Percentiles rank a stretch among this genome's conserved stretches.
These are phyloP conservation scores for Glarea lozoyensis DNA, from an alignment of 495 filamentous ascomycete species.

Conservation along the genomic window DNA sequence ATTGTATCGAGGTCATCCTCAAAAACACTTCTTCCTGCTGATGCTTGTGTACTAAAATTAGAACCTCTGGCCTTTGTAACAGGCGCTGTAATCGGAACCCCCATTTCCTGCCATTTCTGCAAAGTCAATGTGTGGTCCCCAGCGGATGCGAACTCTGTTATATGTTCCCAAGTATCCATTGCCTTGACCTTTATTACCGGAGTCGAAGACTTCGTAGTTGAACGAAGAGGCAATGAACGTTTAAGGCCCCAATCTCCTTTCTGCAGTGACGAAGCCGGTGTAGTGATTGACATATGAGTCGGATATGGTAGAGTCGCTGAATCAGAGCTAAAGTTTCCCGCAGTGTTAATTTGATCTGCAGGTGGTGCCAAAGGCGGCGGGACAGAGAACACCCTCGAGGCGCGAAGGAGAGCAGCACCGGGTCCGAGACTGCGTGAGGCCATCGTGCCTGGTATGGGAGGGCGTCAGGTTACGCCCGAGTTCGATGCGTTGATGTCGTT, in stretches of 20 bases:
- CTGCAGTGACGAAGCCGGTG: conserved; percentile 60
- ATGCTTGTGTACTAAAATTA: neutral
- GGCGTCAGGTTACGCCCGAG: no score
- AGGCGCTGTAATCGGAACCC: conserved; percentile 51
- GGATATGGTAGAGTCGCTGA: conserved; percentile 71
- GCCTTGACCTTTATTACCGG: conserved; percentile 62
- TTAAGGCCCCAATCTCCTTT: conserved; percentile 95
- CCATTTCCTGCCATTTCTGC: conserved; percentile 79
- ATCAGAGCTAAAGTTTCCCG: conserved; percentile 39
- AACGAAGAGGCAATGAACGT: conserved; percentile 64
- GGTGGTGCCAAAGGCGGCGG: conserved; percentile 41
- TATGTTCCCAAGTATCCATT: conserved; percentile 81
- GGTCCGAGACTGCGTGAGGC: conserved; percentile 35
- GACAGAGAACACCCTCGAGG: conserved; percentile 50
- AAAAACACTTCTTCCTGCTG: conserved; percentile 38
- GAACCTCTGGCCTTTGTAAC: neutral
- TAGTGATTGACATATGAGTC: conserved; percentile 77
- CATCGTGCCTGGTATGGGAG: conserved; percentile 11
- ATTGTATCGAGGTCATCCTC: conserved; percentile 46
- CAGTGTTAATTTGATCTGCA: conserved; percentile 24
- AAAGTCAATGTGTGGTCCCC: conserved; percentile 74
- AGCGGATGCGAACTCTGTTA: conserved; percentile 83
- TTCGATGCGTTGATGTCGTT: no score
- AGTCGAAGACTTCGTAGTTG: conserved; percentile 60
- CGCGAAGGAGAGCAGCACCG: conserved; percentile 48